Conservation (phyloP, 495 filamentous ascomycete genomes). For the Clavariopsis aquatica region DNA sequence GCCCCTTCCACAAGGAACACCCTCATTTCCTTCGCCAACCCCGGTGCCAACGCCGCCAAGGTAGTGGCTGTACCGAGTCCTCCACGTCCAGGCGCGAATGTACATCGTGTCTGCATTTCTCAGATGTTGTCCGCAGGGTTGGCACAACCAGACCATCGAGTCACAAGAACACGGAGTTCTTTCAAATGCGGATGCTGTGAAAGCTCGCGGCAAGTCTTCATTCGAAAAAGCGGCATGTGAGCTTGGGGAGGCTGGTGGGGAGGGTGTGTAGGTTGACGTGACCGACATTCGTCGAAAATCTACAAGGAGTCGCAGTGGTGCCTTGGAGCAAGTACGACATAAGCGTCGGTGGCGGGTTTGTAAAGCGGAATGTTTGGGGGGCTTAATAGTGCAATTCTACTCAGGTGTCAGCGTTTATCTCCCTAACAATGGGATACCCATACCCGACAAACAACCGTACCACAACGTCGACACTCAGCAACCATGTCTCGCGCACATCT, state of each 20-base stretch:
- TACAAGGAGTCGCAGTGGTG: slow-evolving; percentile 52
- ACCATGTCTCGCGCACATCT: slow-evolving; percentile 85
- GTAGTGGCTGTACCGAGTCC: slow-evolving; percentile 76
- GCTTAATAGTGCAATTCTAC: slow-evolving; percentile 84
- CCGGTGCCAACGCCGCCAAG: slow-evolving; percentile 82
- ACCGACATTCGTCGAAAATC: neutral
- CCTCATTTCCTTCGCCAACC: slow-evolving; percentile 83
- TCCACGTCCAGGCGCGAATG: slow-evolving; percentile 81
- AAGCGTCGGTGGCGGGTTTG: slow-evolving; percentile 74
- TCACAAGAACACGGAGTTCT: slow-evolving; percentile 70
- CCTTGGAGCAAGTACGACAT: slow-evolving; percentile 69
- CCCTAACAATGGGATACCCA: neutral
- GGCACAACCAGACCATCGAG: slow-evolving; percentile 74
- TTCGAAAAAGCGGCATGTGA: slow-evolving; percentile 6
- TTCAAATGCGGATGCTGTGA: slow-evolving; percentile 52
- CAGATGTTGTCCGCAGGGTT: slow-evolving; percentile 71
- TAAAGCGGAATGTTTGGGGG: slow-evolving; percentile 61
- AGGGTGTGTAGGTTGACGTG: slow-evolving; percentile 24
- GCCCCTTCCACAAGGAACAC: slow-evolving; percentile 78
- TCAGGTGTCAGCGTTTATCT: slow-evolving; percentile 13
- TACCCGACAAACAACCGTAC: slow-evolving; percentile 76
- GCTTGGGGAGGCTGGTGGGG: slow-evolving; percentile 27
- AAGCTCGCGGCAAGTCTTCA: slow-evolving; percentile 25
- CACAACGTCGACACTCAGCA: slow-evolving; percentile 74
- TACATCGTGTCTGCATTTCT: slow-evolving; percentile 72